phyloP scores from a whole-genome alignment of 352 stramenopile species.

The Phytopythium vexans region DNA sequence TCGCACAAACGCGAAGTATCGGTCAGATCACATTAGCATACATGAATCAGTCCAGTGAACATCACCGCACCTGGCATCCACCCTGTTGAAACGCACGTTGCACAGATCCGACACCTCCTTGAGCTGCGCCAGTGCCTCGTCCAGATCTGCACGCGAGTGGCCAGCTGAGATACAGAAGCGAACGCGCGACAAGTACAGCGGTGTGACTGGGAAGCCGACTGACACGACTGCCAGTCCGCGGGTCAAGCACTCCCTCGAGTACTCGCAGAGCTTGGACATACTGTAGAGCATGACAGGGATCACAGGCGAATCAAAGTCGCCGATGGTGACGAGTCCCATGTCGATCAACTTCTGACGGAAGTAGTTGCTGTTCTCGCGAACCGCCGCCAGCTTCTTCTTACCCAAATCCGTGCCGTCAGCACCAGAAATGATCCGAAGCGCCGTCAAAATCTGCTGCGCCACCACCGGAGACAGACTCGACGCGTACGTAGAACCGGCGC shows the following conservation, averaged over 20 bases:
- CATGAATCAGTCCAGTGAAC: no score
- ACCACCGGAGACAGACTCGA: slow-evolving; percentile 60
- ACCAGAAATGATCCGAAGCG: slow-evolving; percentile 89
- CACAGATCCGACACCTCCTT: slow-evolving; percentile 87
- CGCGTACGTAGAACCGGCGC: slow-evolving; percentile 53
- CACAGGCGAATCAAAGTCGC: slow-evolving; percentile 93
- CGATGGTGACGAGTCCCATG: slow-evolving; percentile 80
- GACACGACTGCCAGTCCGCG: slow-evolving; percentile 91
- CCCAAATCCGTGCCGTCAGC: slow-evolving; percentile 89
- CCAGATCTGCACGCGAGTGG: slow-evolving; percentile 92
- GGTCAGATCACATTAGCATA: no score
- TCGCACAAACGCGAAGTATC: no score
- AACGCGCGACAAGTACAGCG: slow-evolving; percentile 91
- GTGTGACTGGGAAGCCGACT: slow-evolving; percentile 94
- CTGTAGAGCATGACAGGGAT: slow-evolving; percentile 96
- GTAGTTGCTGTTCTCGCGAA: slow-evolving; percentile 95
- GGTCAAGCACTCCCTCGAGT: slow-evolving; percentile 74
- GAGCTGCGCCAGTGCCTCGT: slow-evolving; percentile 89
- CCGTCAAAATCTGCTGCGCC: slow-evolving; percentile 54
- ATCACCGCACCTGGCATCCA: no score
- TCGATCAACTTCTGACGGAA: slow-evolving; percentile 83
- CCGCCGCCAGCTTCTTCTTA: slow-evolving; percentile 61
- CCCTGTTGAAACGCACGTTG: slow-evolving; percentile 67
- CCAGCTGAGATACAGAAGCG: slow-evolving; percentile 97
- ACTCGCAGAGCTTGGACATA: slow-evolving; percentile 91